Conservation (phyloP, 192 early-diverging fungal species). For the Coemansia sp. region DNA sequence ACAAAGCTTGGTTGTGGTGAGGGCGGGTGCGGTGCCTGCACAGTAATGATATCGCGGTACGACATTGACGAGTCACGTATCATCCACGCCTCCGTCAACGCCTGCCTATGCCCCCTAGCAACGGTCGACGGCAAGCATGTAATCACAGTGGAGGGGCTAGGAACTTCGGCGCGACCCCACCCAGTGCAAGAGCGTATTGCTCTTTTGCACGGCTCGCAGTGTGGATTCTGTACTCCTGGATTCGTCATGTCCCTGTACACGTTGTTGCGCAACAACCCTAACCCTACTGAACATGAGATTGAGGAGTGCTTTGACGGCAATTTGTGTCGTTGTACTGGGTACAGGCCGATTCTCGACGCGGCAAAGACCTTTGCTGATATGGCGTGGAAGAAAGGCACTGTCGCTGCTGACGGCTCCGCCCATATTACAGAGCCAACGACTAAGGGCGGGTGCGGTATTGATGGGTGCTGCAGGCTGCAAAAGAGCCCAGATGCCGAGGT, state of each 20-base stretch:
- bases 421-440: constrained; percentile 18
- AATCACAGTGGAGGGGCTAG: constrained; percentile 82
- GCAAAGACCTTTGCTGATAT: constrained; percentile 68
- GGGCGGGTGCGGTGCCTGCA: constrained; percentile 80
- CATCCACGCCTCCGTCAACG: constrained; percentile 61
- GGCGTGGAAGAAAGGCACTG: constrained; percentile 50
- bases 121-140: constrained; percentile 81
- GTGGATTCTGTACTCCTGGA: constrained; percentile 92
- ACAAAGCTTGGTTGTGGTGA: constrained; percentile 87
- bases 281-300: constrained; percentile 70
- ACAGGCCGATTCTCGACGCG: constrained; percentile 84
- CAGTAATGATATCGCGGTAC: constrained; percentile 74
- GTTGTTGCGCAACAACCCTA: constrained; percentile 74
- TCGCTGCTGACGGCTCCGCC: constrained; percentile 21
- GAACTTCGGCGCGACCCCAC: constrained; percentile 69
- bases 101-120: constrained; percentile 76
- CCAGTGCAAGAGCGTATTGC: constrained; percentile 81
- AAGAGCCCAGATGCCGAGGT: neutral
- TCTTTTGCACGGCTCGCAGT: constrained; percentile 77
- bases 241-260: constrained; percentile 90
- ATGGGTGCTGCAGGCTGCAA: constrained; percentile 59
- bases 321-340: constrained; percentile 91
- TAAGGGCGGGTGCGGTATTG: constrained; percentile 40
- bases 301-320: constrained; percentile 90
- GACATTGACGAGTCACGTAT: constrained; percentile 52